Conservation (phyloP, 352 stramenopile species). For the Globisporangium alternatum region DNA sequence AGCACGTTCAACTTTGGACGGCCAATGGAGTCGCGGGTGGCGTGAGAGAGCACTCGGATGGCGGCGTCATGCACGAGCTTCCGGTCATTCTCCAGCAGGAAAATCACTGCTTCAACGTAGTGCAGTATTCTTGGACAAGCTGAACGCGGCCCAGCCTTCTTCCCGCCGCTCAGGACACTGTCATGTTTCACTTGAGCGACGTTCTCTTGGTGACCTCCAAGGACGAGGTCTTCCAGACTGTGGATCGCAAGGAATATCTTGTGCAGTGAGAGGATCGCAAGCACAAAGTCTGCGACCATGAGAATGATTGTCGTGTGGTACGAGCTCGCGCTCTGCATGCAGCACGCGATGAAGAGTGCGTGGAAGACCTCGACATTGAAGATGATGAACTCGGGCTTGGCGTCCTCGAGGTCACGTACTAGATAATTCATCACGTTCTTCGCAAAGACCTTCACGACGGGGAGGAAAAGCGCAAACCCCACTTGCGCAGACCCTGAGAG, state of each 20-base stretch:
- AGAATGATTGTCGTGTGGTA: slow-evolving; percentile 25
- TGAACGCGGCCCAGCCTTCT: too few relatives aligned
- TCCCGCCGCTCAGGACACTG: too few relatives aligned
- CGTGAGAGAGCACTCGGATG: neutral
- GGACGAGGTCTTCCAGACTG: neutral
- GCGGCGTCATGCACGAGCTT: neutral
- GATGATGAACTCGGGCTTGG: slow-evolving; percentile 40
- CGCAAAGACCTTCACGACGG: slow-evolving; percentile 25
- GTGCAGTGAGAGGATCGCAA: neutral
- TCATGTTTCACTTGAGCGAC: neutral
- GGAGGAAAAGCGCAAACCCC: slow-evolving; percentile 24
- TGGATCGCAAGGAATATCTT: neutral
- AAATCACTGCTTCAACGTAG: neutral
- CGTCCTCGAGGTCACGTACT: slow-evolving; percentile 17
- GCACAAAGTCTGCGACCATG: slow-evolving; percentile 30
- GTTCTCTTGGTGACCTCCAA: neutral
- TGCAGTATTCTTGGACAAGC: too few relatives aligned
- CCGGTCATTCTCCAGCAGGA: neutral
- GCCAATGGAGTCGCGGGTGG: too few relatives aligned
- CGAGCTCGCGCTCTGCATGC: slow-evolving; percentile 29
- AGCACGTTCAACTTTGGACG: too few relatives aligned
- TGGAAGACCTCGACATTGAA: slow-evolving; percentile 31
- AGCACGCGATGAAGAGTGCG: slow-evolving; percentile 33
- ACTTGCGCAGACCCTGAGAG: slow-evolving; percentile 12
- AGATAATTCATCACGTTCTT: slow-evolving; percentile 3